Evolutionary conservation across 2,329 filamentous ascomycete species (phyloP).

Genomic region (Diplodia scrobiculata): DNA sequence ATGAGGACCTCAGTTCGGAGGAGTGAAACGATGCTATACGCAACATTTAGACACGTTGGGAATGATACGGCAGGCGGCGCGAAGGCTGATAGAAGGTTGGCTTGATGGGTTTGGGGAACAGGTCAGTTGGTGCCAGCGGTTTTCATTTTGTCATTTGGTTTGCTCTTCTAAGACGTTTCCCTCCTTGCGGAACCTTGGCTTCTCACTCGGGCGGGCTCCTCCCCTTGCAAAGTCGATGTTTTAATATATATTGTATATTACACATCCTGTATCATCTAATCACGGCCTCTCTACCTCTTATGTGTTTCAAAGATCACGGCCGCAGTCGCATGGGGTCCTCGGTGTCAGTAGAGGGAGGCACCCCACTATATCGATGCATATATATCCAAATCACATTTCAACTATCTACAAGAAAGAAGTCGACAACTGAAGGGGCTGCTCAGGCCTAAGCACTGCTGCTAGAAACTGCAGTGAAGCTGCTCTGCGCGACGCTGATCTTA

Average conservation of each 20-base stretch:
- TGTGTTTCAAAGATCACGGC: not conserved
- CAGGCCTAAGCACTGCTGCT: not conserved
- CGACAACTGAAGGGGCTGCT: not conserved
- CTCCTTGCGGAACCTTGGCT: constrained; percentile 3
- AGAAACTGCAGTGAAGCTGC: not conserved
- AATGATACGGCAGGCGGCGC: not conserved
- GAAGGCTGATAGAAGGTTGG: not conserved
- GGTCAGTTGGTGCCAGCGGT: constrained; percentile 1
- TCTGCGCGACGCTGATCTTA: constrained; percentile 42
- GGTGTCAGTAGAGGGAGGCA: not conserved
- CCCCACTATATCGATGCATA: not conserved
- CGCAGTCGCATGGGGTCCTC: not conserved
- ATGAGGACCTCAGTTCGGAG: constrained; percentile 53
- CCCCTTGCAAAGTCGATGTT: not conserved
- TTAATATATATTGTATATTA: not conserved
- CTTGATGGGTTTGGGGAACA: not conserved
- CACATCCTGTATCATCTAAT: constrained; percentile 8
- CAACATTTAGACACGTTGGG: constrained; percentile 28
- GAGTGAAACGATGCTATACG: constrained; percentile 32
- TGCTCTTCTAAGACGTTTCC: not conserved
- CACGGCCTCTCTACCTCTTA: not conserved
- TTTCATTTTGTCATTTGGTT: not conserved
- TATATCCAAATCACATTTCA: not conserved
- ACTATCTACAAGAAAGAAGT: not conserved
- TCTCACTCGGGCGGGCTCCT: not conserved